Evolutionary conservation across 2,329 filamentous ascomycete species (phyloP), one percentile per base, ranked within the genome.

Genomic region (Kalmusia sp.): DNA sequence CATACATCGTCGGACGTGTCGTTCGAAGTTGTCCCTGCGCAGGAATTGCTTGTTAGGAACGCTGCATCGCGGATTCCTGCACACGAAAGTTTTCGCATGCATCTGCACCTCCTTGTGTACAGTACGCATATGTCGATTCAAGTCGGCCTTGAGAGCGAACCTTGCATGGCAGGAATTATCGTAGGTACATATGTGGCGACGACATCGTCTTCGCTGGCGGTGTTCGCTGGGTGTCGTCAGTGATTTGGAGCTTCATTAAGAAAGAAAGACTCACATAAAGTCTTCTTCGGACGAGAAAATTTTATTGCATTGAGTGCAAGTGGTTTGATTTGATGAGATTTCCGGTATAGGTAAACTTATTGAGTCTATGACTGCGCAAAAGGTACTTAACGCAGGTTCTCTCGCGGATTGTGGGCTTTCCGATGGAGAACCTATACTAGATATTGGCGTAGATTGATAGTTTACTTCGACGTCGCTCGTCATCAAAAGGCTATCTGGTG

Each of bases 71-170:
- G 22, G 38, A 37, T 44, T 44, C 8, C n/a, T 40, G 35, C 46
- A 49, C 2, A 49, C 25, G n/a, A 19, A 49, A 12, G 4, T 24
- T 40, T 31, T 17, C 15, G 15, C 27, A 31, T n/a, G 25, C 14
- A n/a, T 39, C 15, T 33, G 37, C 11, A 14, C 24, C 8, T 17
- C 34, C 28, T 27, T 17, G 15, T 63, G 53, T 12, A 61, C 53
- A 17, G 49, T 58, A 9, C 30, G 15, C 34, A 33, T 30, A 27
- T 59, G 59, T 9, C 51, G 44, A 22, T 51, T 45, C 24, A 61
- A 44, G 33, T 61, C 59, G 4, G 53, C 55, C 17, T 56, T 55
- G 4, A 61, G 48, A 7, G 45, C 25, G 24, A 57, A 61, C 17
- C 38, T 47, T 9, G 47, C 41, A 7, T 14, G n/a, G 34, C 55